Evolutionary conservation across 1,284 basidiomycete species (phyloP), one percentile per base, ranked within the genome.

Genomic region (Moniliophthora roreri): DNA sequence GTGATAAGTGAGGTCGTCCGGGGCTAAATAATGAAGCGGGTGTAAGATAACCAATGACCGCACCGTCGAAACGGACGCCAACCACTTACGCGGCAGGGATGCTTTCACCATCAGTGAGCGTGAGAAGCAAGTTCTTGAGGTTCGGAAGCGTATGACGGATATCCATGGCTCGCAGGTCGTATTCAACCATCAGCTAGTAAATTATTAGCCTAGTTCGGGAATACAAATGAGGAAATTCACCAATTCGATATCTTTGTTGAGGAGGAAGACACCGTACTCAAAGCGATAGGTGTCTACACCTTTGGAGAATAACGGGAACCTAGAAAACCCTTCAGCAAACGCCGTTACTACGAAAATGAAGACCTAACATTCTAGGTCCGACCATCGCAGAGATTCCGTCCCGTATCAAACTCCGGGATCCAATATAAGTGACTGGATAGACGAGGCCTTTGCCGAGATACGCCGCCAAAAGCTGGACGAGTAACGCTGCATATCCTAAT

Each of bases 201-300:
- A 44, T 35, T 32, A 57, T 34, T 47, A 28, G 56, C 51, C 51
- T 54, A 52, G 58, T 38, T 54, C 57, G 46, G 38, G 44, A 61
- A 24, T 59, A 47, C 46, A 44, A 55, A 23, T 48, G 42, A 51
- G 35, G 50, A 39, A 34, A 62, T 82, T 62, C 61, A 95, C 93
- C 80, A 94, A 79, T 73, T 99, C 96, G 59, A 99, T 94, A 68
- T 99, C 80, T 73, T 99, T 99, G 76, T 99, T 99, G 36, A 99
- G 77, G 45, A 99, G 72, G 67, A 97, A 99, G 3, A 98, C 95
- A 8, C 89, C 97, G 71, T 99, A 99, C 68, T 99, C 96, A 68
- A 97, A 99, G 24, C 97, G 81, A 71, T 98, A 98, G 38, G 87
- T 87, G 68, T 99, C 97, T 52, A 98, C 94, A 9, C 95, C 94